Conservation (phyloP, 805 yeast genomes). For the Yamadazyma paraphyllophila region DNA sequence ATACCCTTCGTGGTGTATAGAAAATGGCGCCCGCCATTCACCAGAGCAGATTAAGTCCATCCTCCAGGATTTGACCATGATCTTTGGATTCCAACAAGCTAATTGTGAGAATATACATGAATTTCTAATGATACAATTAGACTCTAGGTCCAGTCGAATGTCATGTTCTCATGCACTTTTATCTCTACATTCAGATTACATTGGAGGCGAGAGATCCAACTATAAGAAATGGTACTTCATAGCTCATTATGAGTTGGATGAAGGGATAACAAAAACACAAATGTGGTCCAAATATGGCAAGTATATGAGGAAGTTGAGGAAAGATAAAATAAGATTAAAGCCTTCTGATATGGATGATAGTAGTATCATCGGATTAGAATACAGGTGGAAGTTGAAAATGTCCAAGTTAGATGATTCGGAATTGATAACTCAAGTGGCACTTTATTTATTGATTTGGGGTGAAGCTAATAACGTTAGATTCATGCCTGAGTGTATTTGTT, state of each 20-base stretch:
- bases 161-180: constrained; percentile 67
- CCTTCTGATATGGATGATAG: constrained; percentile 14
- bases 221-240: constrained; percentile 92
- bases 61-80: constrained; percentile 54
- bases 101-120: constrained; percentile 78
- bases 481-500: constrained; percentile 43
- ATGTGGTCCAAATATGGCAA: constrained; percentile 18
- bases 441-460: constrained; percentile 69
- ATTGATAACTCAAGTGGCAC: constrained; percentile 62
- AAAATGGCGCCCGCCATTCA: constrained; percentile 21
- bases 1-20: constrained; percentile 24
- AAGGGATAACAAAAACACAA: constrained; percentile 31
- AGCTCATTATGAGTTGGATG: constrained; percentile 76
- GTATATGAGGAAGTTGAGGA: constrained; percentile 21
- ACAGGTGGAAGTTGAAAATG: constrained; percentile 71
- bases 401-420: constrained; percentile 50
- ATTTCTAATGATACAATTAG: constrained; percentile 74
- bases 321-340: constrained; percentile 35
- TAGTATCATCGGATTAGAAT: constrained; percentile 19
- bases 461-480: constrained; percentile 67
- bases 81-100: constrained; percentile 84
- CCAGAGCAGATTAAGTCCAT: constrained; percentile 57
- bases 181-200: constrained; percentile 83
- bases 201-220: constrained; percentile 87
- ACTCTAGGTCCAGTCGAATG: constrained; percentile 83